phyloP scores from a whole-genome alignment of 495 filamentous ascomycete genomes.

The Annulohypoxylon bovei region DNA sequence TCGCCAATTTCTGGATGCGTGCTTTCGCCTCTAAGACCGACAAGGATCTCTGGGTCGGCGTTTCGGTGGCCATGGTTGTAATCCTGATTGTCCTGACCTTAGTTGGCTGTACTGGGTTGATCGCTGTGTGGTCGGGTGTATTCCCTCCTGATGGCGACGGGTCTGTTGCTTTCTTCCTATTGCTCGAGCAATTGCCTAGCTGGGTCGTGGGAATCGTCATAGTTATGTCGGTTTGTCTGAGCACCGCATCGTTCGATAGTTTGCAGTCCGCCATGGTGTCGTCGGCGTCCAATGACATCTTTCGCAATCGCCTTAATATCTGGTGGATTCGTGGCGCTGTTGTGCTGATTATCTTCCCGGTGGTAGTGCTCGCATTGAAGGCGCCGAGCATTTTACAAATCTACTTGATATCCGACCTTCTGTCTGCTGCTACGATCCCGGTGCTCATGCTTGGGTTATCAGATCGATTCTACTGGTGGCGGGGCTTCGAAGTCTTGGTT shows the following conservation, averaged over 20 bases:
- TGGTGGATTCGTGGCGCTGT: conserved; percentile 73
- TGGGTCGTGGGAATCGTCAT: conserved; percentile 82
- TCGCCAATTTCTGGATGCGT: conserved; percentile 81
- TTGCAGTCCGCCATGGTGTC: conserved; percentile 82
- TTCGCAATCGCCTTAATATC: conserved; percentile 76
- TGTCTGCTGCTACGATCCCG: conserved; percentile 75
- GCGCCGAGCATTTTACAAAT: conserved; percentile 77
- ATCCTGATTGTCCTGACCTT: conserved; percentile 71
- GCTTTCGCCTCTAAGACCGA: conserved; percentile 83
- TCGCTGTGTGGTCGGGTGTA: conserved; percentile 78
- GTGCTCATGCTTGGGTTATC: conserved; percentile 72
- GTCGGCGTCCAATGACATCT: conserved; percentile 78
- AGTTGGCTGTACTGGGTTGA: conserved; percentile 72
- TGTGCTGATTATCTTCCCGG: conserved; percentile 73
- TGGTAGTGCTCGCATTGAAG: conserved; percentile 74
- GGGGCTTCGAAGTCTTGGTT: conserved; percentile 77
- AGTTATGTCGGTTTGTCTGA: conserved; percentile 77
- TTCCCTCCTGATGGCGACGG: conserved; percentile 66
- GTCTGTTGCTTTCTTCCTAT: conserved; percentile 74
- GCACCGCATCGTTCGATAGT: conserved; percentile 77
- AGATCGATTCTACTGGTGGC: conserved; percentile 72
- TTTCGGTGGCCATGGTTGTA: conserved; percentile 68
- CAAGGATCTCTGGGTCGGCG: conserved; percentile 75
- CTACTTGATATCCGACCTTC: conserved; percentile 78
- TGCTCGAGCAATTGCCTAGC: conserved; percentile 72